These are phyloP conservation scores for Vicia villosa DNA, from an alignment of 306 rosid species.

Conservation along the genomic window DNA sequence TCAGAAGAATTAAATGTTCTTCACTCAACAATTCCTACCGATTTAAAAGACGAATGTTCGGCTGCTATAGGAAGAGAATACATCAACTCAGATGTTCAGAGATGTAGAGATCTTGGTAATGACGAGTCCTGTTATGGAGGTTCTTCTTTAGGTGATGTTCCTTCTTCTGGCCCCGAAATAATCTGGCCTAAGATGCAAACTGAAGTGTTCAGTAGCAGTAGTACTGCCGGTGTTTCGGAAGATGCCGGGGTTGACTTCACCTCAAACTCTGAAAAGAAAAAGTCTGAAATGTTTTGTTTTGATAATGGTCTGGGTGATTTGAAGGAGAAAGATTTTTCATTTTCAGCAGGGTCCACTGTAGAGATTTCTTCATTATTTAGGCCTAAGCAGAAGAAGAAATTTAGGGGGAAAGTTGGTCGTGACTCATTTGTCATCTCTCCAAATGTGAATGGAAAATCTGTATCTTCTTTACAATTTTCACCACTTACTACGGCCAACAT, in stretches of 20 bases:
- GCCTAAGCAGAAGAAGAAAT: slow-evolving; percentile 60
- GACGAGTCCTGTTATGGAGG: too few relatives aligned
- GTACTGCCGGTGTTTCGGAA: slow-evolving; percentile 39
- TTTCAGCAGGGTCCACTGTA: slow-evolving; percentile 57
- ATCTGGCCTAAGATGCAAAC: slow-evolving; percentile 44
- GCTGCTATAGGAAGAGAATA: too few relatives aligned
- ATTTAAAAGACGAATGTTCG: slow-evolving; percentile 18
- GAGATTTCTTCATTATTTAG: slow-evolving; percentile 43
- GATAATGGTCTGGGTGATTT: slow-evolving; percentile 45
- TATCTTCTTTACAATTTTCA: slow-evolving; percentile 51
- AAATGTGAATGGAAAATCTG: slow-evolving; percentile 47
- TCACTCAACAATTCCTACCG: slow-evolving; percentile 43
- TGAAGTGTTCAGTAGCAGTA: slow-evolving; percentile 39
- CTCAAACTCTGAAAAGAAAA: slow-evolving; percentile 44
- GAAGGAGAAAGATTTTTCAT: slow-evolving; percentile 52
- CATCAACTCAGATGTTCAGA: slow-evolving; percentile 23
- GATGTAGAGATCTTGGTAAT: slow-evolving; percentile 32
- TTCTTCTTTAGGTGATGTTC: neutral
- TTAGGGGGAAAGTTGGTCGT: slow-evolving; percentile 50
- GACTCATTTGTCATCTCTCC: slow-evolving; percentile 51
- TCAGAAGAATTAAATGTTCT: slow-evolving; percentile 38
- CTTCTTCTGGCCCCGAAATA: slow-evolving; percentile 44
- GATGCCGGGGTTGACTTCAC: slow-evolving; percentile 43
- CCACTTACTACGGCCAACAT: slow-evolving; percentile 37
- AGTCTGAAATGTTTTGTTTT: slow-evolving; percentile 36